These are phyloP conservation scores for Themeda triandra DNA, from an alignment of 176 grass and related monocot species.

Conservation along the genomic window DNA sequence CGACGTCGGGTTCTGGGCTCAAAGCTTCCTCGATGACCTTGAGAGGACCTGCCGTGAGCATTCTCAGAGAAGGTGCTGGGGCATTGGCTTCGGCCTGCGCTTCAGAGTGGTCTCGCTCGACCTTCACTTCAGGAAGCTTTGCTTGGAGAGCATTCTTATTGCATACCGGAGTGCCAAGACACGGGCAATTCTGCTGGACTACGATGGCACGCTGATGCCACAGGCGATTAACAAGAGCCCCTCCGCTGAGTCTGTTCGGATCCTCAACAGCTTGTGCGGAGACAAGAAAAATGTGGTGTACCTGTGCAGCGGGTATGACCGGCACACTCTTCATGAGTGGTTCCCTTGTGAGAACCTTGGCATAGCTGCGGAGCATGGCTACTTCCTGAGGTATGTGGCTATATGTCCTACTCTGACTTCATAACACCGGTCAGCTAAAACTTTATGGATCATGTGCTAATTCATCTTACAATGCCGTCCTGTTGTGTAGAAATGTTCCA, in stretches of 20 bases:
- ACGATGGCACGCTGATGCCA: constrained; percentile 92
- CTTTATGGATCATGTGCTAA: not conserved
- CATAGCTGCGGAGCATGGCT: constrained; percentile 85
- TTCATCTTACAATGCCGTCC: not conserved
- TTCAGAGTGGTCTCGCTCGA: constrained; percentile 90
- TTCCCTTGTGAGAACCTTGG: constrained; percentile 79
- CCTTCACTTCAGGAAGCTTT: constrained; percentile 73
- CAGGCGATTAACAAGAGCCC: constrained; percentile 76
- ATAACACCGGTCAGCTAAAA: not conserved
- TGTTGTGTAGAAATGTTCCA: not conserved
- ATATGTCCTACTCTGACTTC: not conserved
- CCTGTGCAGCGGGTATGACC: constrained; percentile 69
- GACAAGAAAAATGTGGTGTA: constrained; percentile 70
- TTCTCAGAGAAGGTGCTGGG: constrained; percentile 55
- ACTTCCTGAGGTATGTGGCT: constrained; percentile 73
- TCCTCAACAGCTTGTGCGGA: constrained; percentile 62
- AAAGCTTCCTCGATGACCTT: constrained; percentile 76
- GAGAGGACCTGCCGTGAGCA: constrained; percentile 72
- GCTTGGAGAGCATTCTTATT: constrained; percentile 80
- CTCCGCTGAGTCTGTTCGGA: constrained; percentile 45
- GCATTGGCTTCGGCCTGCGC: constrained; percentile 75
- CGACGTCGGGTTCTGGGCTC: constrained; percentile 78
- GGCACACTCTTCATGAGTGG: constrained; percentile 52
- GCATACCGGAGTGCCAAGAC: constrained; percentile 64
- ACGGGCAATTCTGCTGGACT: constrained; percentile 73